Conservation (phyloP, 805 yeast species). For the Cyberlindnera amylophila region DNA sequence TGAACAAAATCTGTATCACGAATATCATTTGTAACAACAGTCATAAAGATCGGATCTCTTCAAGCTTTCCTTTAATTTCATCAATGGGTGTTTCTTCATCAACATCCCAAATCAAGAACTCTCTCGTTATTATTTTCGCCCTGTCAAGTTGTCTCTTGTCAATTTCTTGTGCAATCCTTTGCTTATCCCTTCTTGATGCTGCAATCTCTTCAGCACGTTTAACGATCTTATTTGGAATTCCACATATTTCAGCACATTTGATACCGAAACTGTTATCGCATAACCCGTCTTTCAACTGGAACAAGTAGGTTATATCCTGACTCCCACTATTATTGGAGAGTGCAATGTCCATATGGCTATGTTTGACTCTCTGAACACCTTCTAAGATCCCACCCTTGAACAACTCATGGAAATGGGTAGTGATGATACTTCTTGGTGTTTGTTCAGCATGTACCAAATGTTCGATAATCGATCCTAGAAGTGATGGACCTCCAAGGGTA, state of each 20-base stretch:
- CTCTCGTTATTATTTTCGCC: conserved; percentile 16
- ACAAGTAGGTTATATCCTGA: conserved; percentile 31
- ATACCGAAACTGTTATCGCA: conserved; percentile 35
- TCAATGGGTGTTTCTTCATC: conserved; percentile 4
- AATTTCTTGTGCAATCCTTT: conserved; percentile 9
- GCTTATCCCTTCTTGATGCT: conserved; percentile 6
- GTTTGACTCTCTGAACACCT: conserved; percentile 23
- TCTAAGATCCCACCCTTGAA: conserved; percentile 29
- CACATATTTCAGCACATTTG: conserved; percentile 39
- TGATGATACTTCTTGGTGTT: conserved; percentile 31
- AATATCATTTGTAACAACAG: not conserved
- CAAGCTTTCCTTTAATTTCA: conserved; percentile 2
- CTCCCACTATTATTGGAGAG: conserved; percentile 7
- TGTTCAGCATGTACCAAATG: conserved; percentile 13
- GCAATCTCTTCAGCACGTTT: conserved; percentile 29
- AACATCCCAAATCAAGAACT: conserved; percentile 22
- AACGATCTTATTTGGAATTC: conserved; percentile 30
- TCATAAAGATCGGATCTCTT: not conserved
- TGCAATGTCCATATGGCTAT: conserved; percentile 35
- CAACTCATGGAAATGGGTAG: conserved; percentile 44
- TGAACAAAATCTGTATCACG: not conserved
- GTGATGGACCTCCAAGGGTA: conserved; percentile 41
- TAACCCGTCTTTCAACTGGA: conserved; percentile 30
- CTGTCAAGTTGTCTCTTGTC: conserved; percentile 1
- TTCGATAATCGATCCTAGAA: conserved; percentile 38